These are phyloP conservation scores for Glarea lozoyensis DNA, from an alignment of 495 filamentous ascomycete species.

Conservation along the genomic window DNA sequence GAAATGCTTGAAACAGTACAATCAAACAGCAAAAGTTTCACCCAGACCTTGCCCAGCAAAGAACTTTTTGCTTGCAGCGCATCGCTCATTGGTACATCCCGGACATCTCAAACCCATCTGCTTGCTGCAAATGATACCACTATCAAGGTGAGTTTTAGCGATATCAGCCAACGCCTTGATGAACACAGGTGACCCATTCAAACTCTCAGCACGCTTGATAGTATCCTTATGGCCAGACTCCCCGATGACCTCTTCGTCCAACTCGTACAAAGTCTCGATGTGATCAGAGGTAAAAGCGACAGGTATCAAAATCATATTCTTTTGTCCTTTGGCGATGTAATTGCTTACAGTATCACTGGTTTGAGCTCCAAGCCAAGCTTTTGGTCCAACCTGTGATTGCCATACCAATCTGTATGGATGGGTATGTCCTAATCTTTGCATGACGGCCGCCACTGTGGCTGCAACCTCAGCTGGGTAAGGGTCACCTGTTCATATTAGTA, in stretches of 20 bases:
- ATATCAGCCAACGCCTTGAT: conserved; percentile 85
- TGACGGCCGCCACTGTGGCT: conserved; percentile 95
- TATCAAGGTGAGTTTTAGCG: conserved; percentile 68
- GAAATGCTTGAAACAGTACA: no score
- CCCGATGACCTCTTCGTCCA: conserved; percentile 92
- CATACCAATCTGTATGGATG: conserved; percentile 92
- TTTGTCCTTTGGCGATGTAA: conserved; percentile 85
- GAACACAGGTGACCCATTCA: conserved; percentile 89
- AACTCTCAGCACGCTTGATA: conserved; percentile 83
- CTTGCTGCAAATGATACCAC: conserved; percentile 55
- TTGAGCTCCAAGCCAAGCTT: conserved; percentile 92
- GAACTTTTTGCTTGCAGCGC: conserved; percentile 85
- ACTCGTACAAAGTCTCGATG: conserved; percentile 93
- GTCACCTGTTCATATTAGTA: conserved; percentile 50
- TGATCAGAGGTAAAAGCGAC: conserved; percentile 98
- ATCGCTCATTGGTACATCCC: conserved; percentile 84
- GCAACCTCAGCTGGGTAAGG: conserved; percentile 95
- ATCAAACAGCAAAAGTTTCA: conserved; percentile 12
- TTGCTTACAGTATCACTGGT: conserved; percentile 79
- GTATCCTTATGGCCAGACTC: conserved; percentile 69
- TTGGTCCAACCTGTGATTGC: conserved; percentile 97
- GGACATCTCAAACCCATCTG: conserved; percentile 94
- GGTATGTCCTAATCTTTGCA: conserved; percentile 74
- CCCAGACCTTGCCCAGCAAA: conserved; percentile 40
- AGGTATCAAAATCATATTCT: conserved; percentile 83